These are phyloP conservation scores for Hygrophoropsis aurantiaca DNA, from an alignment of 768 basidiomycete species.

Conservation along the genomic window DNA sequence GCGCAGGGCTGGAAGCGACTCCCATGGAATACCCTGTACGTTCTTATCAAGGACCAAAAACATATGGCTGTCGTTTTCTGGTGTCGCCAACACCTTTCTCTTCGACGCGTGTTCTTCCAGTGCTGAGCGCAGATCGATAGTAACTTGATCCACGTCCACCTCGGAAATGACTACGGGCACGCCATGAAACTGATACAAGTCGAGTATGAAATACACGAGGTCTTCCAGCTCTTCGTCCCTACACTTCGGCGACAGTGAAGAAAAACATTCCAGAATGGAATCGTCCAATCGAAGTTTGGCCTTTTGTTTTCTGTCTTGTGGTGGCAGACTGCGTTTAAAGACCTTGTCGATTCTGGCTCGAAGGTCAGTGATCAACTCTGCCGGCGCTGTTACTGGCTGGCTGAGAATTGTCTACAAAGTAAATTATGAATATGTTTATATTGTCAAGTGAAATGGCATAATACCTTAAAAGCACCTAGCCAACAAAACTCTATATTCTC, in stretches of 20 bases:
- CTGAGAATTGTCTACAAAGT: slow-evolving; percentile 59
- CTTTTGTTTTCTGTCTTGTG: slow-evolving; percentile 63
- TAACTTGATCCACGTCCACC: slow-evolving; percentile 89
- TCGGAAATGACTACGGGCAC: slow-evolving; percentile 87
- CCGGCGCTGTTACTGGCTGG: slow-evolving; percentile 40
- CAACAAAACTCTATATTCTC: slow-evolving; percentile 93
- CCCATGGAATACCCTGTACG: slow-evolving; percentile 91
- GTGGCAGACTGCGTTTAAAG: slow-evolving; percentile 63
- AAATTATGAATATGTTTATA: background rate
- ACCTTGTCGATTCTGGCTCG: slow-evolving; percentile 71
- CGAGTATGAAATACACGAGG: slow-evolving; percentile 88
- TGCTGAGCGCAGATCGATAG: slow-evolving; percentile 74
- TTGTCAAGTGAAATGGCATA: slow-evolving; percentile 12
- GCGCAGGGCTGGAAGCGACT: slow-evolving; percentile 84
- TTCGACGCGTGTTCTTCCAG: slow-evolving; percentile 70
- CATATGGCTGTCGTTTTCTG: slow-evolving; percentile 60
- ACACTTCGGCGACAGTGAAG: slow-evolving; percentile 76
- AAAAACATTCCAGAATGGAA: slow-evolving; percentile 80
- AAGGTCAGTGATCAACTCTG: slow-evolving; percentile 54
- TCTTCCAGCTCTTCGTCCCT: slow-evolving; percentile 96
- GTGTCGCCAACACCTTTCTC: slow-evolving; percentile 23
- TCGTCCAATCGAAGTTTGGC: slow-evolving; percentile 64
- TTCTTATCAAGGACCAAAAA: slow-evolving; percentile 92
- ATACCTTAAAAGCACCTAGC: slow-evolving; percentile 96
- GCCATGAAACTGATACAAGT: slow-evolving; percentile 92